A percentile compares a stretch with the other conserved stretches of the same genome.
phyloP scores from a whole-genome alignment of 106 monocot genomes.

The Dendrobium chrysotoxum region DNA sequence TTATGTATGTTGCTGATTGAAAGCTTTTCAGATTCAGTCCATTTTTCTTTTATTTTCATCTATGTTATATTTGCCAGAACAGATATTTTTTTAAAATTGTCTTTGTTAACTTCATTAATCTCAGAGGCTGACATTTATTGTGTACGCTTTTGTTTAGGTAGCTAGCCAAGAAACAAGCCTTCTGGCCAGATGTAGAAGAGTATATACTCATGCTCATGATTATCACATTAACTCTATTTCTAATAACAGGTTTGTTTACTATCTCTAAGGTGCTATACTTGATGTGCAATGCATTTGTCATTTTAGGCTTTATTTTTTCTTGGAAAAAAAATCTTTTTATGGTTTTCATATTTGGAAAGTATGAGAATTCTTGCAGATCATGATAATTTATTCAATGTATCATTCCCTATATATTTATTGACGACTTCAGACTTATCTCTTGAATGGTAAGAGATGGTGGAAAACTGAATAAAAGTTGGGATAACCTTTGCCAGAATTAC shows the following conservation, averaged over 20 bases:
- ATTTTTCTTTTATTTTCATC: neutral
- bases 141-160: constrained; percentile 28
- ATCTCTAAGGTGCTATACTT: neutral
- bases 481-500: too few relatives aligned
- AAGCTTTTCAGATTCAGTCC: neutral
- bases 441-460: neutral
- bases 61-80: neutral
- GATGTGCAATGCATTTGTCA: neutral
- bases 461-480: neutral
- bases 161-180: constrained; percentile 58
- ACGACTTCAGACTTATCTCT: neutral
- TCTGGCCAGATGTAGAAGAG: constrained; percentile 62
- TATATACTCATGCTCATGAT: constrained; percentile 92
- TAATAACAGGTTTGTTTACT: constrained; percentile 58
- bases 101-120: neutral
- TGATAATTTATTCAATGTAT: neutral
- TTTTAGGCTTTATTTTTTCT: neutral
- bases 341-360: neutral
- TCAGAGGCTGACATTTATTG: neutral
- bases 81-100: neutral
- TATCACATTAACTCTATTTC: constrained; percentile 95
- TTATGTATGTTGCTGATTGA: neutral
- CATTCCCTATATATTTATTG: neutral
- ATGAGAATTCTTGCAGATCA: neutral
- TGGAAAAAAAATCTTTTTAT: neutral